phyloP scores from a whole-genome alignment of 2,329 filamentous ascomycete genomes.

The Monosporascus cannonballus region DNA sequence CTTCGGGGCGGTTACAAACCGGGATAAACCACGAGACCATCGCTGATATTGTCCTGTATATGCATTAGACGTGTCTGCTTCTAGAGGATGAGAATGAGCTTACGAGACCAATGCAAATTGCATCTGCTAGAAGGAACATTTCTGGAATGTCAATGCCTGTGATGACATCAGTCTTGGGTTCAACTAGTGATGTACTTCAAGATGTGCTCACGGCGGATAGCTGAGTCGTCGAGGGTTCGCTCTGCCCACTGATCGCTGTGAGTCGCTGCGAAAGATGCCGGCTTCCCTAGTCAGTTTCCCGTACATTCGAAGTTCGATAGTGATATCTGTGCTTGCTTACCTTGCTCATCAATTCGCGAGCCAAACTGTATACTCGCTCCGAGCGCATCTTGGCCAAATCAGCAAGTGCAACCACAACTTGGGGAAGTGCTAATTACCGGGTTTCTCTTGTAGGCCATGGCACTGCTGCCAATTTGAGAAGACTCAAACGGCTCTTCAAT shows the following conservation, averaged over 20 bases:
- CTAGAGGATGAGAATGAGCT: background rate
- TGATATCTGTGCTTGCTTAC: background rate
- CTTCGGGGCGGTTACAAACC: background rate
- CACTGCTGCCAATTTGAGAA: background rate
- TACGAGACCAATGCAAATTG: slow-evolving; percentile 51
- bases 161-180: background rate
- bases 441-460: background rate
- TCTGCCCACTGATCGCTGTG: slow-evolving; percentile 32
- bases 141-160: slow-evolving; percentile 52
- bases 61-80: background rate
- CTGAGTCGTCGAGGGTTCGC: slow-evolving; percentile 67
- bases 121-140: slow-evolving; percentile 58
- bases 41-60: slow-evolving; percentile 50
- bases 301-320: background rate
- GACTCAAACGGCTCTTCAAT: slow-evolving; percentile 42
- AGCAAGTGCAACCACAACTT: background rate
- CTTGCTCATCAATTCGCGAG: background rate
- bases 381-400: background rate
- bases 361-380: background rate
- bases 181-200: background rate
- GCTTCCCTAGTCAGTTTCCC: background rate
- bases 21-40: slow-evolving; percentile 68
- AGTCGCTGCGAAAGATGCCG: background rate
- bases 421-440: background rate
- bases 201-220: slow-evolving; percentile 48